Base-by-base conservation (phyloP, 2,329 filamentous ascomycete species). In the Hirsutella thompsonii region DNA sequence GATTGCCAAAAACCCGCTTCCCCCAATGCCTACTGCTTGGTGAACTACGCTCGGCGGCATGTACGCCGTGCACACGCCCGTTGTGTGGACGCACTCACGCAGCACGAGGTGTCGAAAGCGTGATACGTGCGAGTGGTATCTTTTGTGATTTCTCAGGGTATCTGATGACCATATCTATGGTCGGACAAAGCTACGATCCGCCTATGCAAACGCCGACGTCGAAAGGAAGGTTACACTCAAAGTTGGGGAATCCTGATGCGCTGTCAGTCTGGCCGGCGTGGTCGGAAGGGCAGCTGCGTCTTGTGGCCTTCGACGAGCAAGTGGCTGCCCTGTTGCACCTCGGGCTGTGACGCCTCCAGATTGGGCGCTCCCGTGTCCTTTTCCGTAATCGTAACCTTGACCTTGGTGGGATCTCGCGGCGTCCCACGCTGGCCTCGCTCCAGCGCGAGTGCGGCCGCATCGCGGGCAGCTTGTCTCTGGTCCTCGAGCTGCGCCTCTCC, bases 1-100 rank as follows among this genome's bases (percentile, higher is more conserved):
- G 87, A 94, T 88, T 79, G 87, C 87, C 87, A 94, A 47, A 42
- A 47, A 34, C 14, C 18, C 5, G 39, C 38, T 39, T 18, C 28
- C n/a, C 18, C n/a, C n/a, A n/a, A n/a, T n/a, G 26, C 8, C 39
- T 41, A 46, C 18, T 18, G 16, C n/a, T 8, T 16, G 20, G 40
- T 33, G 37, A 41, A n/a, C 20, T 26, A 14, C 26, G 4, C 14
- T 16, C 34, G 20, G 16, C 13, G 2, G 10, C 23, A 26, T 11
- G 23, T 11, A 26, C 23, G 23, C 6, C 23, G 6, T 11, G 11
- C 11, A 26, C 11, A 11, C 11, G 23, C 11, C n/a, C 23, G 23
- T 26, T 11, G 23, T 26, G 23, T 26, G 23, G 6, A 26, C 11
- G 11, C 23, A 26, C 11, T 6, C 23, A 26, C 11, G 23, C 23